A percentile compares a stretch with the other conserved stretches of the same genome.
phyloP scores from a whole-genome alignment of 106 monocot species.

The Iris macrosiphon region DNA sequence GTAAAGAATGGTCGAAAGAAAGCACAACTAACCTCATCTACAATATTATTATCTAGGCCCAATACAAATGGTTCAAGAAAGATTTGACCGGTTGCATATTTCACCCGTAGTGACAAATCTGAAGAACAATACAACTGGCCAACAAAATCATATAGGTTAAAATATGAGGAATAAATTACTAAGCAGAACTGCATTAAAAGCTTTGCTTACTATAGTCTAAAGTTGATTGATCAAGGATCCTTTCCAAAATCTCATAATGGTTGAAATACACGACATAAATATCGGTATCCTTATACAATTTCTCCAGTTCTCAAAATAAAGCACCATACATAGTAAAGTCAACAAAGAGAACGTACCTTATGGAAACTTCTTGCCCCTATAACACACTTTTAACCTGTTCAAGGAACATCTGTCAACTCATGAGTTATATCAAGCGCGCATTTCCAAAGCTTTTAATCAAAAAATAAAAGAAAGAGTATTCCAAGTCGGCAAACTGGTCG shows the following conservation, averaged over 20 bases:
- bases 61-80: conserved; percentile 12
- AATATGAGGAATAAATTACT: neutral
- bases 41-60: conserved; percentile 17
- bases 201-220: conserved; percentile 68
- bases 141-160: neutral
- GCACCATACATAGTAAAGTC: too few relatives aligned
- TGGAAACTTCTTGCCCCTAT: conserved; percentile 42
- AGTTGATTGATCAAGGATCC: conserved; percentile 47
- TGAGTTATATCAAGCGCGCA: too few relatives aligned
- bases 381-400: conserved; percentile 68
- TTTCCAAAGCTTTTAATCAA: too few relatives aligned
- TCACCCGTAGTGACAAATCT: conserved; percentile 16
- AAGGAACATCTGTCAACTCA: conserved; percentile 71
- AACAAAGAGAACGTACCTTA: conserved; percentile 48
- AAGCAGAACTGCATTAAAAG: neutral
- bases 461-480: too few relatives aligned
- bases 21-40: conserved; percentile 53
- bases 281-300: too few relatives aligned
- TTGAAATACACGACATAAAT: conserved; percentile 51
- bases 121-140: conserved; percentile 13
- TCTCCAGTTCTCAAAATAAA: neutral
- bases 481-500: too few relatives aligned
- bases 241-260: conserved; percentile 63
- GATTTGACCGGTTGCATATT: conserved; percentile 1
- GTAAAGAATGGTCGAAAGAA: too few relatives aligned